phyloP scores from a whole-genome alignment of 139 green algal species.

The Auxenochlorella protothecoides region DNA sequence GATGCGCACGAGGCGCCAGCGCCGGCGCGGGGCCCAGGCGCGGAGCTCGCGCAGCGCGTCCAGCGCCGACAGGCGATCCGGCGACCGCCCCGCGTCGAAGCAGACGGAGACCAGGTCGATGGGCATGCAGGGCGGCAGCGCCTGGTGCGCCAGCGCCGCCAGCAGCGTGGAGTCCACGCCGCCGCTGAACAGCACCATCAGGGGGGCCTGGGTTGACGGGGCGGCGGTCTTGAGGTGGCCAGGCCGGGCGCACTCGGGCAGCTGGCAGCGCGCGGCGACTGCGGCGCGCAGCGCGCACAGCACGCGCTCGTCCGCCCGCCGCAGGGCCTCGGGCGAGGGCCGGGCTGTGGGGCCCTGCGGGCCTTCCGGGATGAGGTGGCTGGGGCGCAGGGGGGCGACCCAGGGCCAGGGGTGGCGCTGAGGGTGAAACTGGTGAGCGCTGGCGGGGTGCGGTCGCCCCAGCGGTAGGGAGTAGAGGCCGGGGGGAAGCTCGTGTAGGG shows the following conservation, averaged over 20 bases:
- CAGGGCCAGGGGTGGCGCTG: background rate
- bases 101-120: slow-evolving; percentile 86
- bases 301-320: slow-evolving; percentile 5
- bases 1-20: slow-evolving; percentile 75
- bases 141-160: slow-evolving; percentile 52
- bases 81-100: slow-evolving; percentile 63
- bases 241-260: slow-evolving; percentile 14
- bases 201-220: slow-evolving; percentile 13
- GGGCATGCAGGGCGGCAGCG: slow-evolving; percentile 33
- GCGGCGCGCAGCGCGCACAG: slow-evolving; percentile 28
- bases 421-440: too few species aligned
- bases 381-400: background rate
- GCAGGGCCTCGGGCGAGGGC: background rate
- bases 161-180: slow-evolving; percentile 81
- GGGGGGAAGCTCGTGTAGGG: too few species aligned
- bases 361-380: background rate
- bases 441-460: slow-evolving; percentile 26
- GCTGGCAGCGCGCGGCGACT: slow-evolving; percentile 32
- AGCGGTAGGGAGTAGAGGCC: slow-evolving; percentile 60
- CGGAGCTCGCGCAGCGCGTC: slow-evolving; percentile 57
- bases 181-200: slow-evolving; percentile 83
- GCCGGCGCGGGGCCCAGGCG: slow-evolving; percentile 32
- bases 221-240: background rate
- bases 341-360: background rate
- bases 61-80: slow-evolving; percentile 62